phyloP scores from a whole-genome alignment of 202 grass and related monocot species.

The Setaria italica region DNA sequence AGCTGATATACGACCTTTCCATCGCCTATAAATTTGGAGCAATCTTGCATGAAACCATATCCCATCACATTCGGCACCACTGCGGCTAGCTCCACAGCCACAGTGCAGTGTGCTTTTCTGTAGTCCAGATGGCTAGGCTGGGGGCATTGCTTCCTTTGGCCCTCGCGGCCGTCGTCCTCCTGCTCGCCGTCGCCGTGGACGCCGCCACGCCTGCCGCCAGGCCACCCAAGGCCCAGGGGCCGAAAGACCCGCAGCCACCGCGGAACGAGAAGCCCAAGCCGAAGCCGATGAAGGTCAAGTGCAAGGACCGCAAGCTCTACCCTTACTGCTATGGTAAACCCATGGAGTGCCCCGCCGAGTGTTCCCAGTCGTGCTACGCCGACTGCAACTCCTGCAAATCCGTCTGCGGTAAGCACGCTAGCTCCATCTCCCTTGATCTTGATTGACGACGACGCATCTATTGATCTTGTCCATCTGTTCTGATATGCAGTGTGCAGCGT shows the following conservation, averaged over 20 bases:
- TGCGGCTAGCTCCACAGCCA: background rate
- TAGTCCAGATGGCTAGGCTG: background rate
- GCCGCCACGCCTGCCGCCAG: background rate
- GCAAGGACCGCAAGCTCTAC: constrained; percentile 13
- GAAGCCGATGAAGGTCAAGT: constrained; percentile 38
- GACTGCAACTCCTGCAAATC: constrained; percentile 50
- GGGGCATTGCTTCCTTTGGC: constrained; percentile 9
- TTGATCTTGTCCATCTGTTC: background rate
- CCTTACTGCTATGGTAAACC: constrained; percentile 37
- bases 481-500: constrained; percentile 47
- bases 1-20: background rate
- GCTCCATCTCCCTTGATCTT: background rate
- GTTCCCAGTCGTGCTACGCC: constrained; percentile 47
- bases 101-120: too few species aligned
- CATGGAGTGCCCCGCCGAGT: constrained; percentile 40
- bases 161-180: constrained; percentile 10
- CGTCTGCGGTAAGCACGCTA: constrained; percentile 30
- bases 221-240: constrained; percentile 16
- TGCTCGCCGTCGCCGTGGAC: constrained; percentile 5
- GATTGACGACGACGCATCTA: background rate
- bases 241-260: background rate
- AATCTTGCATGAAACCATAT: background rate
- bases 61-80: background rate
- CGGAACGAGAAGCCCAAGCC: background rate
- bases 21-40: constrained; percentile 2